Evolutionary conservation across 2,329 filamentous ascomycete genomes (phyloP).

Genomic region (Penicillium corylophilum): DNA sequence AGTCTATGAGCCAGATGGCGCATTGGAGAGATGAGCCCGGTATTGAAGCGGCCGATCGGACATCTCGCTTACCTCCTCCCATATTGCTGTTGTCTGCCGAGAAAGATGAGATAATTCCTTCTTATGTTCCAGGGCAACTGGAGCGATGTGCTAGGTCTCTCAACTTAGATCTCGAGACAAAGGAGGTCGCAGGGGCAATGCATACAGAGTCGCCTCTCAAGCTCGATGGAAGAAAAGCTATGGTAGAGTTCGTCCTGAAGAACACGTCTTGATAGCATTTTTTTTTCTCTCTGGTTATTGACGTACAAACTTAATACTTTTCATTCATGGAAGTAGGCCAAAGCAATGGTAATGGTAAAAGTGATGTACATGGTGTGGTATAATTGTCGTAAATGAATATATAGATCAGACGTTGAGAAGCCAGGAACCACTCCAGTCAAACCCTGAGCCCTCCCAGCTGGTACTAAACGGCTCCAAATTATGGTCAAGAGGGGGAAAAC

Average conservation of each 20-base stretch:
- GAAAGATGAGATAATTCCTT: constrained; percentile 47
- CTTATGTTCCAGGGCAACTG: constrained; percentile 35
- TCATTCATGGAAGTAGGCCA: background rate
- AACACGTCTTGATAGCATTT: background rate
- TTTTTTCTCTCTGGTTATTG: background rate
- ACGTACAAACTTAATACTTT: too few relatives aligned
- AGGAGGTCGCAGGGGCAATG: constrained; percentile 47
- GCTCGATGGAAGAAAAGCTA: constrained; percentile 41
- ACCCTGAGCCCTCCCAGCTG: constrained; percentile 26
- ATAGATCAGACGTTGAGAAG: constrained; percentile 19
- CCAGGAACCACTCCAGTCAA: constrained; percentile 30
- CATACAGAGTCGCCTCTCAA: constrained; percentile 52
- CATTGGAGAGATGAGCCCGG: constrained; percentile 13
- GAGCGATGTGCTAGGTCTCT: constrained; percentile 36
- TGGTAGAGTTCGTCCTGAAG: constrained; percentile 31
- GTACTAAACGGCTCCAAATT: constrained; percentile 20
- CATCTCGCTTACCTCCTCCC: constrained; percentile 20
- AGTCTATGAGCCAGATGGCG: constrained; percentile 42
- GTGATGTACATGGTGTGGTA: background rate
- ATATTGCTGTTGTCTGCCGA: constrained; percentile 44
- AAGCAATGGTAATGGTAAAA: background rate
- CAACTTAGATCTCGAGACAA: constrained; percentile 36
- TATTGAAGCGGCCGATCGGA: background rate
- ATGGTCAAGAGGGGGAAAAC: constrained; percentile 16
- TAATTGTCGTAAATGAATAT: background rate